Percentiles rank a stretch among this genome's conserved stretches.
These are phyloP conservation scores for Pichia paraexigua DNA, from an alignment of 805 yeast genomes.

Conservation along the genomic window DNA sequence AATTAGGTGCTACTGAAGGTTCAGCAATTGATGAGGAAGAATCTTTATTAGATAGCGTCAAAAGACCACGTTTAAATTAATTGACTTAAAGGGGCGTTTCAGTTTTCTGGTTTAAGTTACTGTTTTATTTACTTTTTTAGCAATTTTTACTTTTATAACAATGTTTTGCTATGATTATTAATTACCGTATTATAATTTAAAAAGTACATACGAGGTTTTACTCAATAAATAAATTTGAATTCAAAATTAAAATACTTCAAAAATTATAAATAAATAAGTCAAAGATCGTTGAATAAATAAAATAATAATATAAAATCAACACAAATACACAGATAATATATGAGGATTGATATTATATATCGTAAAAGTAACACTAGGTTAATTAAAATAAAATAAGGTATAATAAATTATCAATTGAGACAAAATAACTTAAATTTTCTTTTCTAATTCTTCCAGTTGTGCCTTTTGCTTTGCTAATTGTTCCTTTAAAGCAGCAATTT, in stretches of 20 bases:
- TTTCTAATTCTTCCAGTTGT: conserved; percentile 39
- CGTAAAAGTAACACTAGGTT: neutral
- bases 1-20: conserved; percentile 28
- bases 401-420: neutral
- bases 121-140: neutral
- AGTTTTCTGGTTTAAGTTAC: neutral
- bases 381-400: neutral
- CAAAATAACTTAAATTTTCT: conserved; percentile 22
- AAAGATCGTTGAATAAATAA: neutral
- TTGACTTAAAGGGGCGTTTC: neutral
- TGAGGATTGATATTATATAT: neutral
- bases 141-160: neutral
- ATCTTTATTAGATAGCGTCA: conserved; percentile 22
- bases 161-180: neutral
- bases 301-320: neutral
- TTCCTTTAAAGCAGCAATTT: conserved; percentile 67
- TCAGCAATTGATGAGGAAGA: conserved; percentile 26
- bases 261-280: neutral
- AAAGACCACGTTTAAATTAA: conserved; percentile 27
- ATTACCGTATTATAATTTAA: neutral
- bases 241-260: neutral
- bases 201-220: neutral
- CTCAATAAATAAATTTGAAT: neutral
- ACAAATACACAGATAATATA: neutral
- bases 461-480: conserved; percentile 70